Evolutionary conservation across 208 protist genomes (phyloP).

Genomic region (Crithidia bombi): DNA sequence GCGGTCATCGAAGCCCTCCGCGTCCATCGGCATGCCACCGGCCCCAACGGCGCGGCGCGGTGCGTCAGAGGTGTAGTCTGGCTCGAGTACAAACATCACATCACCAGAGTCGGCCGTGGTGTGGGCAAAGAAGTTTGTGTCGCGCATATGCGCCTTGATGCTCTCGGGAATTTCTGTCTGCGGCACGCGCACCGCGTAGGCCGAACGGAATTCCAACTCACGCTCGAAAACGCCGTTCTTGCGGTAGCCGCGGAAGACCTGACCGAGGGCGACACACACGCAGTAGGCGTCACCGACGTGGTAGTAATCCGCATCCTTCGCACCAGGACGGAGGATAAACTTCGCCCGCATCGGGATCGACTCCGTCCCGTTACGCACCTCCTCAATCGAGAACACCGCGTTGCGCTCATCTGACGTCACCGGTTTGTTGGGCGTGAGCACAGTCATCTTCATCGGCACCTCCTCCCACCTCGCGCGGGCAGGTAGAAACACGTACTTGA

Average conservation of each 20-base stretch:
- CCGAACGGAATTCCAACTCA: conserved; percentile 27
- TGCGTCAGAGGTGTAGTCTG: conserved; percentile 13
- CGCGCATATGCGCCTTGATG: conserved; percentile 7
- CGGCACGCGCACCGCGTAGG: conserved; percentile 32
- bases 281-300: conserved; percentile 62
- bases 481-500: conserved; percentile 36
- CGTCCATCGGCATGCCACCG: conserved; percentile 23
- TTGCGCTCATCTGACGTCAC: conserved; percentile 38
- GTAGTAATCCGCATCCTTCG: conserved; percentile 48
- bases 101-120: conserved; percentile 35
- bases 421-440: conserved; percentile 11
- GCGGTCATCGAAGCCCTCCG: conserved; percentile 27
- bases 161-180: conserved; percentile 26
- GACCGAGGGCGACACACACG: conserved; percentile 43
- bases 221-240: conserved; percentile 22
- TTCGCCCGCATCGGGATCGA: conserved; percentile 50
- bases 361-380: conserved; percentile 18
- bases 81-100: conserved; percentile 42
- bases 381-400: conserved; percentile 48
- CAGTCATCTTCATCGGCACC: conserved; percentile 23
- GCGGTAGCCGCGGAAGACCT: conserved; percentile 33
- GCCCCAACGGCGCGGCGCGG: conserved; percentile 6
- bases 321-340: conserved; percentile 43
- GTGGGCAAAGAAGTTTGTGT: conserved; percentile 28
- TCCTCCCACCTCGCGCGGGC: conserved; percentile 22